Evolutionary conservation across 108 stramenopile genomes (phyloP), one percentile per base, ranked within the genome.

Genomic region (Cyclotella baltica): DNA sequence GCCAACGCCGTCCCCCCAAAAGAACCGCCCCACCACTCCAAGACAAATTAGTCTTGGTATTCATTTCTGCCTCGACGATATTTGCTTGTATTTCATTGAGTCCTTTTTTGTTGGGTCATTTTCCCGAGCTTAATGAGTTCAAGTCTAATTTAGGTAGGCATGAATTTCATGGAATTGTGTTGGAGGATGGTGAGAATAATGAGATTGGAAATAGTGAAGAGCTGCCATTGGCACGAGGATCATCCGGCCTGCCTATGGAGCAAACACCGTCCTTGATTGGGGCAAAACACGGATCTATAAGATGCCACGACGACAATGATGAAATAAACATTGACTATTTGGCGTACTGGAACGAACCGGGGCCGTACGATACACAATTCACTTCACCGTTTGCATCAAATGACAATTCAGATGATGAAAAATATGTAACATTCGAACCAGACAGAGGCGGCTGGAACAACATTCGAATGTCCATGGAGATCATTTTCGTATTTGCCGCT

Each of bases 391-490:
- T 90, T 76, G 77, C 77, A 55, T 46, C 59, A 16, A 61, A 61
- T 4, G 51, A 31, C 47, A 48, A 6, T 34, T 11, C 59, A 30
- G 28, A 46, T 29, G n/a, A 3, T 9, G 33, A 31, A 20, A 52
- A 5, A 33, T 93, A 89, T 62, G 53, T 93, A 13, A 86, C 89
- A 13, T 93, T 90, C 80, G 90, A 93, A 75, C 89, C 89, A 0
- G 92, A 93, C 66, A 61, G 76, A 46, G 92, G 90, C 25, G 93
- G 93, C 28, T 94, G 89, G 89, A 94, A 94, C 73, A 93, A 93
- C 55, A 88, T 90, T 28, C 86, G 94, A 36, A 92, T 95, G 92
- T 84, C 77, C 11, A 67, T 95, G 71, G 97, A 97, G 79, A 88
- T 80, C 20, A 73, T 97, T 11, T 73, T 96, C 38, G 92, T 95